Conservation (phyloP, 1,139 yeast genomes). For the Yamadazyma dushanensis region DNA sequence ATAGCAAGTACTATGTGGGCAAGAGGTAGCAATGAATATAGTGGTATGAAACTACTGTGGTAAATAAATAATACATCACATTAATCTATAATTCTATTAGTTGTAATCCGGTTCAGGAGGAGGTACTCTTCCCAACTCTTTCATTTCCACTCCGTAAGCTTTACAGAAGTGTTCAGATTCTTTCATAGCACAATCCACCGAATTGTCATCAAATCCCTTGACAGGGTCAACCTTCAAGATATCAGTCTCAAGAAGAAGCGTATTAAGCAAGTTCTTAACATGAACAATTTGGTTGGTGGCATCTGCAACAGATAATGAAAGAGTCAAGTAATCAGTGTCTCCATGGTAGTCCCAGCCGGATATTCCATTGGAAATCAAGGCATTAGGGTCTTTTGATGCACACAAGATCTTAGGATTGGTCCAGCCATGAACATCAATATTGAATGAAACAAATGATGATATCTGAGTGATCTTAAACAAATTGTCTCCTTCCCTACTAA, state of each 20-base stretch:
- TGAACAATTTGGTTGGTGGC: conserved; percentile 33
- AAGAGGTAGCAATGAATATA: no score
- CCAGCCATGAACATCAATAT: conserved; percentile 35
- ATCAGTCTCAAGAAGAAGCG: conserved; percentile 15
- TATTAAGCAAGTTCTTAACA: conserved; percentile 30
- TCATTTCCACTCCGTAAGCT: conserved; percentile 21
- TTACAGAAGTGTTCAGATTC: conserved; percentile 23
- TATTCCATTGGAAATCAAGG: conserved; percentile 39
- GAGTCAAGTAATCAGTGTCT: conserved; percentile 30
- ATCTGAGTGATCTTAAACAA: conserved; percentile 29
- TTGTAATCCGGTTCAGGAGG: conserved; percentile 17
- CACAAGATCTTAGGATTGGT: conserved; percentile 28
- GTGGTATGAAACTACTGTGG: no score
- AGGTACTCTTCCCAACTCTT: conserved; percentile 12
- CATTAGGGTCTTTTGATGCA: conserved; percentile 27
- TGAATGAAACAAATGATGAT: conserved; percentile 37
- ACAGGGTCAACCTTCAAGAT: conserved; percentile 11
- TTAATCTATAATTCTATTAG: background rate
- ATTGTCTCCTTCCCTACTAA: conserved; percentile 24
- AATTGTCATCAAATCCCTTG: conserved; percentile 28
- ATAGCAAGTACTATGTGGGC: conserved; percentile 19
- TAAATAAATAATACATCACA: background rate
- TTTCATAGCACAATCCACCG: conserved; percentile 31
- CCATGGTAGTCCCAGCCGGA: conserved; percentile 26
- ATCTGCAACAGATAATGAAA: conserved; percentile 39